Percentiles rank a stretch among this genome's conserved stretches.
These are phyloP conservation scores for Calonectria pteridis DNA, from an alignment of 2,329 filamentous ascomycete genomes.

Conservation along the genomic window DNA sequence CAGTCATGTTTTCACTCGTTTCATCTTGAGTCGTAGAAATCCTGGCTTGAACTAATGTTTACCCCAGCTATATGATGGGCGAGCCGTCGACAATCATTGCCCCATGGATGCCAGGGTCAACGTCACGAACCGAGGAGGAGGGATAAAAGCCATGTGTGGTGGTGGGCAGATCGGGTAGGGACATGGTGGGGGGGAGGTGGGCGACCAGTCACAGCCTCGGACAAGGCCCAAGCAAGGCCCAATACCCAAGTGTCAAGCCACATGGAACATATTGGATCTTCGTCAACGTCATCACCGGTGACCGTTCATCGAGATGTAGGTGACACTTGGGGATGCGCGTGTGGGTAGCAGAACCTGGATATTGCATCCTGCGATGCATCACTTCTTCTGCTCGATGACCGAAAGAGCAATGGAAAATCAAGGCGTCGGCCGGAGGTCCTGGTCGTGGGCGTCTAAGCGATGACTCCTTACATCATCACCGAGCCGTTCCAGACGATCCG, in stretches of 20 bases:
- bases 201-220: neutral
- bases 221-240: conserved; percentile 22
- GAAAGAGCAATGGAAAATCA: neutral
- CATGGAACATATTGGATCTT: conserved; percentile 14
- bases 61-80: neutral
- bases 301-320: conserved; percentile 13
- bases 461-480: conserved; percentile 4
- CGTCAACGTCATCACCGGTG: conserved; percentile 25
- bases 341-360: neutral
- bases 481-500: neutral
- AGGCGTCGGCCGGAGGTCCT: neutral
- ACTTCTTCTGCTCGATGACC: neutral
- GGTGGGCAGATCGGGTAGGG: conserved; percentile 6
- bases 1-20: neutral
- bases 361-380: too few relatives aligned
- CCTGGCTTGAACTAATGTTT: neutral
- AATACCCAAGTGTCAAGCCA: conserved; percentile 20
- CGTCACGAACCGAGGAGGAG: conserved; percentile 13
- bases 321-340: neutral
- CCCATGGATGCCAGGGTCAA: neutral
- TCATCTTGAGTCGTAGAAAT: conserved; percentile 4
- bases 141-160: neutral
- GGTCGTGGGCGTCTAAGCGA: neutral
- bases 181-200: conserved; percentile 8
- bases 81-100: conserved; percentile 10